Percentiles rank a stretch among this genome's conserved stretches.
These are phyloP conservation scores for Botryotinia calthae DNA, from an alignment of 2,329 filamentous ascomycete genomes.

Conservation along the genomic window DNA sequence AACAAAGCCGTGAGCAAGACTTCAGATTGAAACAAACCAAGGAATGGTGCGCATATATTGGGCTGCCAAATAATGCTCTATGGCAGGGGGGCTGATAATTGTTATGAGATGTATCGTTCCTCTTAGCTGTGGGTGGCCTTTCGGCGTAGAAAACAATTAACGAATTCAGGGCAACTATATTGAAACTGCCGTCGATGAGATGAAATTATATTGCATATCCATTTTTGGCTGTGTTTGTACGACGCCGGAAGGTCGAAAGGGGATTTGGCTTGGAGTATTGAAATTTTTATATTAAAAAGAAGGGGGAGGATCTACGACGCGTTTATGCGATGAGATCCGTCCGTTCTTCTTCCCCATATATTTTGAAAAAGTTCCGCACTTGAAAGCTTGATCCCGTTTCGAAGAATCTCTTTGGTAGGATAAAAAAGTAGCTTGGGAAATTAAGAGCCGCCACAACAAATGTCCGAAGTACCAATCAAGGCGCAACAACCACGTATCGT, in stretches of 20 bases:
- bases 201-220: neutral
- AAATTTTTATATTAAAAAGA: slow-evolving; percentile 8
- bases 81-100: neutral
- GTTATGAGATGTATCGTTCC: neutral
- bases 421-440: neutral
- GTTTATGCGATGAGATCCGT: neutral
- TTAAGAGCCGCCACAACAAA: slow-evolving; percentile 13
- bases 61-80: neutral
- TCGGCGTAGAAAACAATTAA: neutral
- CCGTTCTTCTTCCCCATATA: neutral
- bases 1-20: neutral
- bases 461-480: slow-evolving; percentile 15
- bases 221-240: neutral
- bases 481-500: neutral
- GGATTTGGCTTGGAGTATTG: neutral
- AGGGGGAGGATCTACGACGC: neutral
- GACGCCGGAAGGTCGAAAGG: neutral
- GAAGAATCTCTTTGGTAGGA: neutral
- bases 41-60: neutral
- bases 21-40: slow-evolving; percentile 2
- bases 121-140: neutral
- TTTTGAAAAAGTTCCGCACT: neutral
- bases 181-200: neutral
- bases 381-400: slow-evolving; percentile 13
- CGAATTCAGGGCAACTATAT: neutral